Base-by-base conservation (phyloP, 306 rosid species). In the Inga oerstediana region DNA sequence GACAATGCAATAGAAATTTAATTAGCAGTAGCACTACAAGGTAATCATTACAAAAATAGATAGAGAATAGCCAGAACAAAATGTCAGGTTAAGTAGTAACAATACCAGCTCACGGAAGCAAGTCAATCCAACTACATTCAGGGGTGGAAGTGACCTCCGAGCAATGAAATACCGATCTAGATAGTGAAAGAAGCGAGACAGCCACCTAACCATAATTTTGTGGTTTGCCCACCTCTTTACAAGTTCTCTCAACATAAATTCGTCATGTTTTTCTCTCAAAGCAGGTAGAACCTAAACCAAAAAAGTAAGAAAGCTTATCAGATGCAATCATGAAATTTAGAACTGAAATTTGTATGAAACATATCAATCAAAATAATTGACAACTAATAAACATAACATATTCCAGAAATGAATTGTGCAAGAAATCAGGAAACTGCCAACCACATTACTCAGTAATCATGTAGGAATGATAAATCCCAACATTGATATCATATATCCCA, bases 151-250 rank as follows among this genome's bases (percentile, higher is more conserved):
- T 16, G 94, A 90, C 34, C 34, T 32, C 34, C 34, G 91, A 1
- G 91, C 92, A 80, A 91, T 85, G 68, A 91, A 90, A 80, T 90
- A 90, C 15, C 92, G 93, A 68, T 91, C 95, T 72, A 91, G 84
- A 74, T 90, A 91, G 83, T 88, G 84, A 70, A 91, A 91, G 84
- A 91, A 90, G 20, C 91, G 93, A 61, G 93, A 91, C 56, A 88
- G 84, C 93, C 97, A 87, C 84, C 92, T 89, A 59, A 89, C 94
- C 94, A 92, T 90, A 32, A 91, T 80, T 82, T 90, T 91, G 81
- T 91, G 92, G 86, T 90, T 91, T 27, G 89, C 82, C 98, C 98
- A 92, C 85, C 98, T 89, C 79, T 81, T 89, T 27, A 90, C 94
- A 69, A 94, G 93, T 77, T 94, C 98, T 65, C 89, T 89, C 86